These are phyloP conservation scores for Xylaria palmicola DNA, from an alignment of 495 filamentous ascomycete species.

Conservation along the genomic window DNA sequence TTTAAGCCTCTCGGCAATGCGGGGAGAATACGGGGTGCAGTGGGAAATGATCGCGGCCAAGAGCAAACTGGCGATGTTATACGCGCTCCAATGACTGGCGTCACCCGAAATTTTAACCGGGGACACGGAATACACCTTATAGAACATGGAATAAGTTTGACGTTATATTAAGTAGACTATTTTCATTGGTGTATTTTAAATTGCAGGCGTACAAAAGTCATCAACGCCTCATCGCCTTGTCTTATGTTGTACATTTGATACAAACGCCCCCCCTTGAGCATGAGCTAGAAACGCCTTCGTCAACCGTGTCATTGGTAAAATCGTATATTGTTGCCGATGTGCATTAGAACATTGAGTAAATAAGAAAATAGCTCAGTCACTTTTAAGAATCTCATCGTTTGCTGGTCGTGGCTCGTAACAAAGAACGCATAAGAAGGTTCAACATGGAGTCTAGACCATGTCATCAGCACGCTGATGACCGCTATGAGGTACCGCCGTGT, in stretches of 20 bases:
- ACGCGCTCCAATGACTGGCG: slow-evolving; percentile 7
- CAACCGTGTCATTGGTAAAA: background rate
- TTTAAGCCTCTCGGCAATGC: slow-evolving; percentile 1
- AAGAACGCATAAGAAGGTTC: background rate
- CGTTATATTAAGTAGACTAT: too few species aligned
- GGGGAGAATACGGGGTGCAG: background rate
- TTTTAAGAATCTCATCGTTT: background rate
- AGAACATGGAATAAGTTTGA: background rate
- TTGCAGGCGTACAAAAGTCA: too few species aligned
- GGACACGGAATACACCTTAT: background rate
- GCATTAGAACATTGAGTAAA: background rate
- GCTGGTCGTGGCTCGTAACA: background rate
- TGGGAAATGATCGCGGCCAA: background rate
- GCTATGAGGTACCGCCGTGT: slow-evolving; percentile 25
- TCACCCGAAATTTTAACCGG: background rate
- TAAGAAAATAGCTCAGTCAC: background rate
- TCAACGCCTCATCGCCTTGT: too few species aligned
- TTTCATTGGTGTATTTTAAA: too few species aligned
- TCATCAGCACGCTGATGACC: slow-evolving; percentile 22
- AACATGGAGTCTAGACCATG: slow-evolving; percentile 20
- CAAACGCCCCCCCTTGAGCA: too few species aligned
- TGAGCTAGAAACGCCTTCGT: background rate
- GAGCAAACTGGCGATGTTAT: background rate
- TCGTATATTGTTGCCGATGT: too few species aligned
- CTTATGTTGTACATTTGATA: too few species aligned